Evolutionary conservation across 257 asterid species (phyloP).

Genomic region (Prunella vulgaris): DNA sequence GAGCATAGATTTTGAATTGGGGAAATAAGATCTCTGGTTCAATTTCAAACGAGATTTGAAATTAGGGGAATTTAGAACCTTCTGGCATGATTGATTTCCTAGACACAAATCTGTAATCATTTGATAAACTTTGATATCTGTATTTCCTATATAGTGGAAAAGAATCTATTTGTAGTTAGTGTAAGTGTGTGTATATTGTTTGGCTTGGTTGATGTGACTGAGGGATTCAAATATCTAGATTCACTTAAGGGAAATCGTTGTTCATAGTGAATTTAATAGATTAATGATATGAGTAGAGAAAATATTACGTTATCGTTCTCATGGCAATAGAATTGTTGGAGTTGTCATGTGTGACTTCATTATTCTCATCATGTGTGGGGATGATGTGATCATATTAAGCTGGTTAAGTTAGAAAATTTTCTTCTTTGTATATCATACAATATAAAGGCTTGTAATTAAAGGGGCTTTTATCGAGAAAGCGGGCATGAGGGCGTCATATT

Average conservation of each 20-base stretch:
- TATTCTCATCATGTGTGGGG: background rate
- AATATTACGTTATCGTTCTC: no score
- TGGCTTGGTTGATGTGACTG: background rate
- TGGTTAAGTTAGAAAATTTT: background rate
- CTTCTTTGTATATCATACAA: background rate
- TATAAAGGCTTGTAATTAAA: background rate
- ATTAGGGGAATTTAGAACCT: background rate
- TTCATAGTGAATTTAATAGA: background rate
- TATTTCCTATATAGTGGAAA: background rate
- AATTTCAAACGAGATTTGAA: background rate
- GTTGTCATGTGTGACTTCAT: background rate
- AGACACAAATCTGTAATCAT: no score
- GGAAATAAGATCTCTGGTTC: background rate
- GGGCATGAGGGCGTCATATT: background rate
- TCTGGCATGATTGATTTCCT: background rate
- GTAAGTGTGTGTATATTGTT: background rate
- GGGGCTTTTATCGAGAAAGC: background rate
- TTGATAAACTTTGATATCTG: background rate
- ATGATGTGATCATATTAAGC: background rate
- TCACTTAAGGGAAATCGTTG: background rate
- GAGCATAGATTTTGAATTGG: background rate
- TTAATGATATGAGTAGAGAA: no score
- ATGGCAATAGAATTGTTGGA: background rate
- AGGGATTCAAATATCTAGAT: background rate
- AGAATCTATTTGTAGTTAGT: background rate